These are phyloP conservation scores for Geotrichum candidum DNA, from an alignment of 1,139 yeast species.

Conservation along the genomic window DNA sequence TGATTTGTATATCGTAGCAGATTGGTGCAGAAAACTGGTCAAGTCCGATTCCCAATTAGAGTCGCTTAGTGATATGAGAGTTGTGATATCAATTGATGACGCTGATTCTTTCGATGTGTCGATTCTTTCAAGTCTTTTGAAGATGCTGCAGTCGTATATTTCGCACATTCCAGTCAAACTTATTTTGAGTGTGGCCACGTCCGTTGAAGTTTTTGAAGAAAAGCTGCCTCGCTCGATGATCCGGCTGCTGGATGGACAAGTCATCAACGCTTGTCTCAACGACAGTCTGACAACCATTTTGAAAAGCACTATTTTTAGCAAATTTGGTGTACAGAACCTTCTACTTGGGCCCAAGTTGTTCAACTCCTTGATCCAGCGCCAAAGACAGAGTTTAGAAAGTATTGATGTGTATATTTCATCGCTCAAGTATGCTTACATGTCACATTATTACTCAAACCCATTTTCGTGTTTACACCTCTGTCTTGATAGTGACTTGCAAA, in stretches of 20 bases:
- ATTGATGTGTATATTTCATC: constrained; percentile 50
- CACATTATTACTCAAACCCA: constrained; percentile 66
- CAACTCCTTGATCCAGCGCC: constrained; percentile 24
- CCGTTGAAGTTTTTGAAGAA: constrained; percentile 41
- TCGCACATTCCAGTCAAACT: constrained; percentile 40
- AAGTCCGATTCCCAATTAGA: constrained; percentile 13
- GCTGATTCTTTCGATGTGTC: constrained; percentile 52
- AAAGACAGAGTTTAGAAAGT: constrained; percentile 31
- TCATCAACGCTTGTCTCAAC: constrained; percentile 26
- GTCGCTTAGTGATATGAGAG: constrained; percentile 27
- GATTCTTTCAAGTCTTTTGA: constrained; percentile 48
- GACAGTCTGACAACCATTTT: constrained; percentile 23
- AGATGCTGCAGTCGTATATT: constrained; percentile 41
- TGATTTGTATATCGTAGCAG: constrained; percentile 48
- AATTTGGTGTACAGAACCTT: constrained; percentile 15
- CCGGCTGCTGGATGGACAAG: constrained; percentile 24
- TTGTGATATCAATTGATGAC: constrained; percentile 55
- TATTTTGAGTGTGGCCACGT: constrained; percentile 52
- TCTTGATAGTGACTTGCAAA: constrained; percentile 33
- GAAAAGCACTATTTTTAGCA: constrained; percentile 21
- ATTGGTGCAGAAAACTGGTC: constrained; percentile 39
- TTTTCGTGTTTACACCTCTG: constrained; percentile 42
- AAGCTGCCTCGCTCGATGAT: constrained; percentile 36
- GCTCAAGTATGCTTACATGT: constrained; percentile 59
- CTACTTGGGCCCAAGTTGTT: constrained; percentile 30